A percentile compares a stretch with the other conserved stretches of the same genome.
Conservation (phyloP, 352 stramenopile species). For the Phytophthora pistaciae region DNA sequence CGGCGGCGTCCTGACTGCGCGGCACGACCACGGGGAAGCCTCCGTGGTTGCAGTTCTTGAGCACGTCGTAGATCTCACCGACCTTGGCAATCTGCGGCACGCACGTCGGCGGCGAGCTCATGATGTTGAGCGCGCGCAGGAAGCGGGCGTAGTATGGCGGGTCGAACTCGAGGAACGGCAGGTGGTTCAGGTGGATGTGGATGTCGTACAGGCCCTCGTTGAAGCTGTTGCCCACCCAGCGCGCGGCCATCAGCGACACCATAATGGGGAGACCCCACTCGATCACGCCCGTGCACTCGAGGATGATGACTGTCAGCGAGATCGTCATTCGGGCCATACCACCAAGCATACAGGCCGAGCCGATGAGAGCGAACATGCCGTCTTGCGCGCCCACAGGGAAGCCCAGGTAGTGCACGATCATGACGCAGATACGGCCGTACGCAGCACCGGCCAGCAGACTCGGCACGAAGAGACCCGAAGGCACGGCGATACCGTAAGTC, state of each 20-base stretch:
- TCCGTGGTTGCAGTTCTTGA: slow-evolving; percentile 72
- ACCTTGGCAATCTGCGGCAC: slow-evolving; percentile 81
- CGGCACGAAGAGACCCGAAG: slow-evolving; percentile 97
- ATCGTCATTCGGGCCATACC: slow-evolving; percentile 99
- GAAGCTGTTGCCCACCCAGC: slow-evolving; percentile 98
- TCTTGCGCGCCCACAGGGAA: slow-evolving; percentile 79
- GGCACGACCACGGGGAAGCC: slow-evolving; percentile 82
- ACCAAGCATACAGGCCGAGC: slow-evolving; percentile 95
- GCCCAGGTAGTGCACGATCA: slow-evolving; percentile 65
- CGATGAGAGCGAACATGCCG: slow-evolving; percentile 98
- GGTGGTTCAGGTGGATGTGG: slow-evolving; percentile 97
- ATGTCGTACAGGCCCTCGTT: slow-evolving; percentile 99
- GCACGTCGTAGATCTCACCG: slow-evolving; percentile 82
- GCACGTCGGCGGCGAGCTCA: slow-evolving; percentile 68
- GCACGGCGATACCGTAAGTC: slow-evolving; percentile 98
- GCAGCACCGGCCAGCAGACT: slow-evolving; percentile 96
- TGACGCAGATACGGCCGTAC: slow-evolving; percentile 90
- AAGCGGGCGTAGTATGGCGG: slow-evolving; percentile 86
- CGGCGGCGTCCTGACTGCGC: slow-evolving; percentile 48
- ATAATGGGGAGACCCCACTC: slow-evolving; percentile 99
- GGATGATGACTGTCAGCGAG: slow-evolving; percentile 98
- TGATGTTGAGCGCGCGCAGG: slow-evolving; percentile 83
- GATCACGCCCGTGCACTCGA: slow-evolving; percentile 99
- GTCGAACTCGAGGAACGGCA: slow-evolving; percentile 98
- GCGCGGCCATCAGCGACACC: slow-evolving; percentile 96